These are phyloP conservation scores for Cryphonectria japonica DNA, from an alignment of 2,329 filamentous ascomycete species.

Conservation along the genomic window DNA sequence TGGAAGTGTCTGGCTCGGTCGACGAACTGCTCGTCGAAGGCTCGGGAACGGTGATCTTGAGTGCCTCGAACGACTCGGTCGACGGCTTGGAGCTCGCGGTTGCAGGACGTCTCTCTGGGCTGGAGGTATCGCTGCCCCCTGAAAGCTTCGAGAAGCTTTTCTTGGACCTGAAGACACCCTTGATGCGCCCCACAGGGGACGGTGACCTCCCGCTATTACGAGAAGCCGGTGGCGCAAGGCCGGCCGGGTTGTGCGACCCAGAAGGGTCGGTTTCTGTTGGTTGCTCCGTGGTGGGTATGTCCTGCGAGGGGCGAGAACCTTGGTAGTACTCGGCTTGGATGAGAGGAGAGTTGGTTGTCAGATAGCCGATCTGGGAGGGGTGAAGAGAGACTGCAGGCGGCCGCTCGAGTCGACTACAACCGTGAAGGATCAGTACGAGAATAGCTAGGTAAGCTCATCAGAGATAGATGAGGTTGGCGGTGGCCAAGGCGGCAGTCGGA, in stretches of 20 bases:
- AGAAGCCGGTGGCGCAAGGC: conserved; percentile 47
- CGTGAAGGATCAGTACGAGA: conserved; percentile 22
- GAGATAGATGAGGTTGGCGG: conserved; percentile 15
- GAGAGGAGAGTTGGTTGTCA: conserved; percentile 70
- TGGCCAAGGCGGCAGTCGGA: conserved; percentile 12
- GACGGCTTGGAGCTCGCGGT: conserved; percentile 24
- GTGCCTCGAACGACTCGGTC: conserved; percentile 17
- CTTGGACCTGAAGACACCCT: conserved; percentile 69
- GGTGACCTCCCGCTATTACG: conserved; percentile 58
- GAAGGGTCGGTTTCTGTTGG: conserved; percentile 19
- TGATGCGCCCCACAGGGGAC: conserved; percentile 73
- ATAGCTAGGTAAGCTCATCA: conserved; percentile 14
- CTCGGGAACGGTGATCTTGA: conserved; percentile 24
- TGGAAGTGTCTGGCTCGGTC: conserved; percentile 13
- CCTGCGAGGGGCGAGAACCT: conserved; percentile 46
- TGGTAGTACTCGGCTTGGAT: conserved; percentile 61
- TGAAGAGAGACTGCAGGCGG: conserved; percentile 59
- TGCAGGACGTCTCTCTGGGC: conserved; percentile 37
- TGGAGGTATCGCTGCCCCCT: conserved; percentile 48
- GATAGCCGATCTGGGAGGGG: conserved; percentile 68
- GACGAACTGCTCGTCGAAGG: conserved; percentile 7
- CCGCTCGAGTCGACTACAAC: conserved; percentile 38
- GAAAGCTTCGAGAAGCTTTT: conserved; percentile 42
- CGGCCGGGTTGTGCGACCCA: conserved; percentile 29
- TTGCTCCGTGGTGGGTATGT: conserved; percentile 30